These are phyloP conservation scores for Mycosphaerelloides madeirae DNA, from an alignment of 2,329 filamentous ascomycete species.

Conservation along the genomic window DNA sequence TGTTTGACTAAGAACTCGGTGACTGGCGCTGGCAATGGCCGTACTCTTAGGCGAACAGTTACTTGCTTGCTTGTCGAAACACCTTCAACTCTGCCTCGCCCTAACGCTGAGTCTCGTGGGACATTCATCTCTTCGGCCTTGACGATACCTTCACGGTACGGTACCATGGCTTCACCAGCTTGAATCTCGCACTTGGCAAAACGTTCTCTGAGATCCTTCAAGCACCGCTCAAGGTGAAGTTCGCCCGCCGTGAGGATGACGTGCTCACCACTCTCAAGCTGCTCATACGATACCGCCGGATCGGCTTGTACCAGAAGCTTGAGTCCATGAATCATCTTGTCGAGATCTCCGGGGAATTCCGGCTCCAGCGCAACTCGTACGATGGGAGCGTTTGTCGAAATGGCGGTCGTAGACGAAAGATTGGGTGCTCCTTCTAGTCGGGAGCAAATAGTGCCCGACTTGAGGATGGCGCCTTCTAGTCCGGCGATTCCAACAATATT, in stretches of 20 bases:
- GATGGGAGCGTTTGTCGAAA: constrained; percentile 69
- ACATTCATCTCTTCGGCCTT: constrained; percentile 83
- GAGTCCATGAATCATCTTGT: constrained; percentile 90
- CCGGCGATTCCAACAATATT: constrained; percentile 94
- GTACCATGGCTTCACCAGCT: constrained; percentile 88
- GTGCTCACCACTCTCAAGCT: constrained; percentile 88
- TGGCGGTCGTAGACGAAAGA: constrained; percentile 76
- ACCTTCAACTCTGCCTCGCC: constrained; percentile 71
- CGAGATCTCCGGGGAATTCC: constrained; percentile 78
- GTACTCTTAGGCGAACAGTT: constrained; percentile 68
- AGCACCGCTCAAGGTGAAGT: constrained; percentile 84
- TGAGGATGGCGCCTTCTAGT: constrained; percentile 87
- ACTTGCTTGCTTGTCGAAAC: constrained; percentile 83
- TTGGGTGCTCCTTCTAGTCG: constrained; percentile 83
- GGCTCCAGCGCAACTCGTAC: constrained; percentile 95
- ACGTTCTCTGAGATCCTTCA: constrained; percentile 87
- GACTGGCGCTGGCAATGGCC: constrained; percentile 70
- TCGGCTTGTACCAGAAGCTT: constrained; percentile 88
- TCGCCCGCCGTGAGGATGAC: constrained; percentile 92
- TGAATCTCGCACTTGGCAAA: constrained; percentile 95
- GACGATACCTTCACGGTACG: constrained; percentile 89
- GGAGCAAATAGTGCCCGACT: constrained; percentile 90
- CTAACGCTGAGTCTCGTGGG: constrained; percentile 77
- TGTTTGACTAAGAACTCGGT: constrained; percentile 85
- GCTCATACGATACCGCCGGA: constrained; percentile 92